Conservation (phyloP, 495 filamentous ascomycete genomes). For the Hypoxylon subgilvum region DNA sequence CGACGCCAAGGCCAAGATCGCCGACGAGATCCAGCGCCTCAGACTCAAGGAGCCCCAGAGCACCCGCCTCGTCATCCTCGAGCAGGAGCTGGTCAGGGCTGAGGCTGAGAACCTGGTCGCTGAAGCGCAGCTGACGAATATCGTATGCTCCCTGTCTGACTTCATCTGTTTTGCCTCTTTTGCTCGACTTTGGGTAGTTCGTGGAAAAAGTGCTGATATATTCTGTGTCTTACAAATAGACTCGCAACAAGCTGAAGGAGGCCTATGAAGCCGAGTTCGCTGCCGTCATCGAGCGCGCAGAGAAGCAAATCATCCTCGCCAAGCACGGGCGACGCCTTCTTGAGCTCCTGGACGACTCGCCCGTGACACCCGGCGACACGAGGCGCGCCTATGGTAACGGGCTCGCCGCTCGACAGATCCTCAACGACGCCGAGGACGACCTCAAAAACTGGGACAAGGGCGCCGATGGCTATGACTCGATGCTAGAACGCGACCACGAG, state of each 20-base stretch:
- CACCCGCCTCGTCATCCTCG: conserved; percentile 74
- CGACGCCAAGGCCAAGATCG: conserved; percentile 80
- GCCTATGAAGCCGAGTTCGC: conserved; percentile 86
- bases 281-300: conserved; percentile 89
- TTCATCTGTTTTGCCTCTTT: background rate
- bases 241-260: conserved; percentile 90
- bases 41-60: conserved; percentile 88
- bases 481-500: background rate
- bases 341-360: conserved; percentile 87
- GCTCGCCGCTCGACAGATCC: conserved; percentile 72
- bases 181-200: background rate
- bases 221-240: conserved; percentile 53
- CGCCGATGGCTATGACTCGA: conserved; percentile 18
- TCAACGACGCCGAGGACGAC: conserved; percentile 93
- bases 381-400: conserved; percentile 68
- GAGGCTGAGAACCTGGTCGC: conserved; percentile 96
- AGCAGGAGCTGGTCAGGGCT: conserved; percentile 93
- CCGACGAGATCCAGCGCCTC: conserved; percentile 86
- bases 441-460: conserved; percentile 75
- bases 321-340: conserved; percentile 84
- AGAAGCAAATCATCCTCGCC: conserved; percentile 94
- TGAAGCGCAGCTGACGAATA: conserved; percentile 94
- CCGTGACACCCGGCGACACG: conserved; percentile 84
- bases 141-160: conserved; percentile 59
- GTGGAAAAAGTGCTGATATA: conserved; percentile 13